Conservation (phyloP, 2,329 filamentous ascomycete genomes). For the Fusarium sp. region DNA sequence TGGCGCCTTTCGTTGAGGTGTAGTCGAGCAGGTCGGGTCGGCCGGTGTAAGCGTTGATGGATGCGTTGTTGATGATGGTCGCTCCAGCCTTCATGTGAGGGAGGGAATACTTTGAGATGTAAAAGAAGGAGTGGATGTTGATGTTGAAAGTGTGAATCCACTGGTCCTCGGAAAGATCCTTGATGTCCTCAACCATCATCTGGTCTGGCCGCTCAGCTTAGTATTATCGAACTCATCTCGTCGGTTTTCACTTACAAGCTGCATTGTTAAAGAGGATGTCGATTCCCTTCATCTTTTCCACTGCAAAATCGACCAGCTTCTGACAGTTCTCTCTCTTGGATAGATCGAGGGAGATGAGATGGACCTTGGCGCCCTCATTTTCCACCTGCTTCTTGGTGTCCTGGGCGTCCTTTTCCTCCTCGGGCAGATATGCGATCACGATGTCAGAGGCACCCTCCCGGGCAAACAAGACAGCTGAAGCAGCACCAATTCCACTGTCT, state of each 20-base stretch:
- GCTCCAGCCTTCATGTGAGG: constrained; percentile 77
- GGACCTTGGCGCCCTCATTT: constrained; percentile 69
- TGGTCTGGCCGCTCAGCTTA: constrained; percentile 41
- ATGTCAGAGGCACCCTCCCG: constrained; percentile 77
- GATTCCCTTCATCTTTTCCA: constrained; percentile 71
- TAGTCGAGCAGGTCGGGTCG: constrained; percentile 83
- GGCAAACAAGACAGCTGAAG: constrained; percentile 77
- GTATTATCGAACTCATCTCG: not conserved
- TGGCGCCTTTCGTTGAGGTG: constrained; percentile 79
- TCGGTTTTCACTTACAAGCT: constrained; percentile 62
- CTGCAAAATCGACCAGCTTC: constrained; percentile 70
- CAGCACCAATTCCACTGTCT: constrained; percentile 79
- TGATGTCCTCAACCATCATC: constrained; percentile 75
- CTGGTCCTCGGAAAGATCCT: constrained; percentile 76
- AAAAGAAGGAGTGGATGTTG: constrained; percentile 85
- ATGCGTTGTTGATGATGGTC: constrained; percentile 85
- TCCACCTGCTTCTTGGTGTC: constrained; percentile 76
- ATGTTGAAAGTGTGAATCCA: constrained; percentile 82
- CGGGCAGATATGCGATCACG: constrained; percentile 75
- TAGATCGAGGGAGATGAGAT: constrained; percentile 70
- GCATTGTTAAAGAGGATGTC: constrained; percentile 80
- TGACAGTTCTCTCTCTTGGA: constrained; percentile 71
- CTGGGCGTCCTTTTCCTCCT: constrained; percentile 78
- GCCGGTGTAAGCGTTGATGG: constrained; percentile 83
- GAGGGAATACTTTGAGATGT: constrained; percentile 77